Evolutionary conservation across 2,329 filamentous ascomycete genomes (phyloP).

Genomic region (Fusarium ambrosium): DNA sequence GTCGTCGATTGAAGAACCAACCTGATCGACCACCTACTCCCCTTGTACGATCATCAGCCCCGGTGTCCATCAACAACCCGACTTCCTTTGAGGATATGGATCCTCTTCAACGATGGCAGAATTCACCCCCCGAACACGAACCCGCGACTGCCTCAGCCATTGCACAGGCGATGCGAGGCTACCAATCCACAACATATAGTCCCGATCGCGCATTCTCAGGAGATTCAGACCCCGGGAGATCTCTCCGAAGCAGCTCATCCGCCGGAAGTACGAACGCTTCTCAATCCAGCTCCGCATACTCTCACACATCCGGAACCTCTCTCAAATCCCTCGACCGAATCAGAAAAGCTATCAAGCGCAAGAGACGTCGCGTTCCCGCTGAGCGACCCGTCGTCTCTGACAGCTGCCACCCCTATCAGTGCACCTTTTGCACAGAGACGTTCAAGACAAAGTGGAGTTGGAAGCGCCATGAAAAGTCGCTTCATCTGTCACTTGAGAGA

Average conservation of each 20-base stretch:
- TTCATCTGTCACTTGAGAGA: constrained; percentile 51
- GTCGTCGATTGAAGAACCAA: background rate
- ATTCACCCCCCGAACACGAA: background rate
- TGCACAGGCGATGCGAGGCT: background rate
- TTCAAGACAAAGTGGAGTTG: constrained; percentile 60
- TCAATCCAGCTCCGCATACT: background rate
- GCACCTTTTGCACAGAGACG: constrained; percentile 59
- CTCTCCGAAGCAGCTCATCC: background rate
- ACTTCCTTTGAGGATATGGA: background rate
- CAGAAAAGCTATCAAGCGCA: background rate
- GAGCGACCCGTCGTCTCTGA: background rate
- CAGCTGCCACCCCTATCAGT: constrained; percentile 52
- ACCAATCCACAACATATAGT: background rate
- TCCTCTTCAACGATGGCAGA: background rate
- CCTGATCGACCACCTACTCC: background rate
- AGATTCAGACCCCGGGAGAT: background rate
- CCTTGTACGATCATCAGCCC: background rate
- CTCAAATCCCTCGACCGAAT: background rate
- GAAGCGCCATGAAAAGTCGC: constrained; percentile 63
- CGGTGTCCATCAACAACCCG: background rate
- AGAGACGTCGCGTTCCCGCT: background rate
- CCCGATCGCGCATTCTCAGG: background rate
- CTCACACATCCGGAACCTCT: background rate
- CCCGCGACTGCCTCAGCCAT: background rate
- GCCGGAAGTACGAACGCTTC: background rate